phyloP scores from a whole-genome alignment of 2,329 filamentous ascomycete genomes.

The Fusarium xylarioides region DNA sequence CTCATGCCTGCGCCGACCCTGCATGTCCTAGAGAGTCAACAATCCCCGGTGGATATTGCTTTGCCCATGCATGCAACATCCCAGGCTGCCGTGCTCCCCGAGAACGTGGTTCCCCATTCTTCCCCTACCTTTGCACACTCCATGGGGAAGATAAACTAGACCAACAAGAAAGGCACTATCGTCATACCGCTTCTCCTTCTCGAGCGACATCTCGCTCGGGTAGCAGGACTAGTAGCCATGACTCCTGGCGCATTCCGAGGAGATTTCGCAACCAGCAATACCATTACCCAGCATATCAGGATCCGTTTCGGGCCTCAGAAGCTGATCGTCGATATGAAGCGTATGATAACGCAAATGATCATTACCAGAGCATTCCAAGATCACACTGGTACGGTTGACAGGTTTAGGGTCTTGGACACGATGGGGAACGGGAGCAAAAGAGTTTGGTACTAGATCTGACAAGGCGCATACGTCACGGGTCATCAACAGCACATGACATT shows the following conservation, averaged over 20 bases:
- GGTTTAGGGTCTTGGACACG: background rate
- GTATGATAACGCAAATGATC: background rate
- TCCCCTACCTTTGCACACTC: background rate
- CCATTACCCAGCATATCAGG: background rate
- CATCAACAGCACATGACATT: background rate
- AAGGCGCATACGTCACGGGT: too few species aligned
- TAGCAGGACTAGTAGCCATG: background rate
- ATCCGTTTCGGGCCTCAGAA: background rate
- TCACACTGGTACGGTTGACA: background rate
- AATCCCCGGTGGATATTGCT: slow-evolving; percentile 6
- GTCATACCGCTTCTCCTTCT: background rate
- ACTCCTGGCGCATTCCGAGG: background rate
- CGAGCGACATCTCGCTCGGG: background rate
- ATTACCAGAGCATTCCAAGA: background rate
- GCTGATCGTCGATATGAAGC: background rate
- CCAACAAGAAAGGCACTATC: fast-evolving
- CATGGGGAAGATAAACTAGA: background rate
- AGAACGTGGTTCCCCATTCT: background rate
- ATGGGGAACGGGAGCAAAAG: background rate
- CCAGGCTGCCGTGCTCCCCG: background rate
- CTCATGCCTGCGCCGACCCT: slow-evolving; percentile 15
- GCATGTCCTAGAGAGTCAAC: slow-evolving; percentile 4
- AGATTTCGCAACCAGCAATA: fast-evolving
- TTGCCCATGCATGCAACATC: background rate
- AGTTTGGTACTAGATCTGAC: background rate